phyloP scores from a whole-genome alignment of 2,329 filamentous ascomycete species.

The Akanthomyces lecanii region DNA sequence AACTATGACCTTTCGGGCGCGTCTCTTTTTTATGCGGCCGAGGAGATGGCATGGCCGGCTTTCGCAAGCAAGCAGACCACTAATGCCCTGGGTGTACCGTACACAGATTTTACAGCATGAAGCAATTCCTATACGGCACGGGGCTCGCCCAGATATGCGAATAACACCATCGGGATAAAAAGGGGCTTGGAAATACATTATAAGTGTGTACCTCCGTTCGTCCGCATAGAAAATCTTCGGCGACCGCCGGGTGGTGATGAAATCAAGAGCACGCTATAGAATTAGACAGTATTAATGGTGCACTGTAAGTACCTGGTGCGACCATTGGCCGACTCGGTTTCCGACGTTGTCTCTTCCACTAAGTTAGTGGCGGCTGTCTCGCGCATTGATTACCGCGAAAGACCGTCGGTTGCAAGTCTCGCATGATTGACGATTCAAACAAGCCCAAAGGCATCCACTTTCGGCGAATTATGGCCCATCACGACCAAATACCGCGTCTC shows the following conservation, averaged over 20 bases:
- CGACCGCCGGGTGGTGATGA: background rate
- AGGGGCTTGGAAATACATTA: background rate
- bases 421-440: background rate
- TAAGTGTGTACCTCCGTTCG: too few relatives aligned
- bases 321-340: background rate
- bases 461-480: background rate
- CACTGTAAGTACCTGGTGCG: too few relatives aligned
- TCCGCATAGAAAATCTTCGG: too few relatives aligned
- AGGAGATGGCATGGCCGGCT: too few relatives aligned
- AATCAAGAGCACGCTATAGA: background rate
- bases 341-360: background rate
- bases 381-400: background rate
- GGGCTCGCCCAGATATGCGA: too few relatives aligned
- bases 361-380: background rate
- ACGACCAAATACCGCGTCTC: background rate
- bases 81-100: too few relatives aligned
- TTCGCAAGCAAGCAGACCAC: too few relatives aligned
- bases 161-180: background rate
- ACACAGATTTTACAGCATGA: too few relatives aligned
- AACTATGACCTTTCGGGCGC: too few relatives aligned
- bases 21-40: too few relatives aligned
- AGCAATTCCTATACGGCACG: too few relatives aligned
- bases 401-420: background rate
- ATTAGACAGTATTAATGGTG: background rate
- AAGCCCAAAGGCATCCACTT: background rate